Base-by-base conservation (phyloP, 2,329 filamentous ascomycete genomes). In the Alternaria brassicicola region DNA sequence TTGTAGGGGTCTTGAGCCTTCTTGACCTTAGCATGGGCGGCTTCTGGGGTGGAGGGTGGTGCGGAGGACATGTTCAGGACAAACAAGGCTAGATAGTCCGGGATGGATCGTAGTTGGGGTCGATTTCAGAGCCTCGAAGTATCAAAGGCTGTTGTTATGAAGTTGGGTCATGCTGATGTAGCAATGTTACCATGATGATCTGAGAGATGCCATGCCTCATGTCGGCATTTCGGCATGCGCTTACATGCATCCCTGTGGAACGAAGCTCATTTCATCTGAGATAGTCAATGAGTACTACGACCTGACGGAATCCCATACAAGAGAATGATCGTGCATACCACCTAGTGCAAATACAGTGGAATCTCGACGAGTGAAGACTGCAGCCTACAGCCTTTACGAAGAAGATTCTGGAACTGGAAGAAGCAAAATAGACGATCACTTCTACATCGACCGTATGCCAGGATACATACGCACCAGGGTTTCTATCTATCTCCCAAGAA, bases 1-100 rank as follows among this genome's bases (percentile, higher is more conserved):
- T 96, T 96, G 92, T 92, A 96, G 3, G 89, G 81, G 73, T 92
- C 86, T 73, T 96, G 92, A 0, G 91, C 92, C 17, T 88, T 88
- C 78, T 96, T 96, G 62, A 96, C 92, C 75, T 96, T 96, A 57
- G 83, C 80, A 15, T 80, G 80, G 2, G 92, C 92, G 1, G 87
- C 89, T 72, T 91, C 88, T 23, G 85, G 81, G 4, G 87, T 94
- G 74, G 93, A 96, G 0, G 92, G 92, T 4, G 92, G 92, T 57
- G 85, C 67, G 23, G 79, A 75, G 43, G 80, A 80, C 79, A 81
- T 82, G 9, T 19, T 66, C 19, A 21, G 31, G 17, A 23, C 28
- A 10, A 30, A 4, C 17, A 33, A 46, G 7, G n/a, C 10, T 12
- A 28, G 19, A 17, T 8, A 47, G 30, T 3, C 21, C 35, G 21